phyloP scores from a whole-genome alignment of 306 rosid genomes.

The Oemleria cerasiformis region DNA sequence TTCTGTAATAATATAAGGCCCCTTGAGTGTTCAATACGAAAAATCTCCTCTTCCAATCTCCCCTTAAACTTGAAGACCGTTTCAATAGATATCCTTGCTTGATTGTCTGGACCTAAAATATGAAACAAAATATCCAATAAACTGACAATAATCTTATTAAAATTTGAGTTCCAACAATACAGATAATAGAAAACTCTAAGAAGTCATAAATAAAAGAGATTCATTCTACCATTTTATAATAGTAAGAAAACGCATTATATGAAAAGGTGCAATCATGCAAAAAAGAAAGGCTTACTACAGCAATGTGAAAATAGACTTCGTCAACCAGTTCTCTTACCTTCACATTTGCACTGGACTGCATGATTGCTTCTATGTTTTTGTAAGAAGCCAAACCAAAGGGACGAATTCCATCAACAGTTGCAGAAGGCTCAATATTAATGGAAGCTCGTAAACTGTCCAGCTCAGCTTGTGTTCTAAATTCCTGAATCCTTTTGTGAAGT shows the following conservation, averaged over 20 bases:
- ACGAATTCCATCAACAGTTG: conserved; percentile 46
- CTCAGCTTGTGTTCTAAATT: conserved; percentile 88
- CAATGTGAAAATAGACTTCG: neutral
- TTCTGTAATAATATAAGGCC: conserved; percentile 67
- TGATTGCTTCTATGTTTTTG: conserved; percentile 52
- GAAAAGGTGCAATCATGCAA: neutral
- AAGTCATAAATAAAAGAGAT: neutral
- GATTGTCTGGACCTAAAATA: conserved; percentile 60
- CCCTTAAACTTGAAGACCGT: conserved; percentile 75
- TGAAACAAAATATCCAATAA: neutral
- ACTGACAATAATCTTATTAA: neutral
- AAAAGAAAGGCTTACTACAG: neutral
- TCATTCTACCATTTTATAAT: neutral
- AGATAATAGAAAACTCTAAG: neutral
- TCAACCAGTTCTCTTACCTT: conserved; percentile 56
- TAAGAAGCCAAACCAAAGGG: conserved; percentile 57
- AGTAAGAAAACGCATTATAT: neutral
- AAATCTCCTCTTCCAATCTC: conserved; percentile 96
- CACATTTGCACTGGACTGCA: conserved; percentile 54
- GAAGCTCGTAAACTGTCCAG: conserved; percentile 60
- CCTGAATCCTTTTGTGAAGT: conserved; percentile 97
- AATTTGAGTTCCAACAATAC: conserved; percentile 1
- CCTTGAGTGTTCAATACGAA: conserved; percentile 83
- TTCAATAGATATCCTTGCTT: conserved; percentile 92
- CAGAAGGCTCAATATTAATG: conserved; percentile 46